Conservation (phyloP, 2,329 filamentous ascomycete species). For the Alternaria sp. region DNA sequence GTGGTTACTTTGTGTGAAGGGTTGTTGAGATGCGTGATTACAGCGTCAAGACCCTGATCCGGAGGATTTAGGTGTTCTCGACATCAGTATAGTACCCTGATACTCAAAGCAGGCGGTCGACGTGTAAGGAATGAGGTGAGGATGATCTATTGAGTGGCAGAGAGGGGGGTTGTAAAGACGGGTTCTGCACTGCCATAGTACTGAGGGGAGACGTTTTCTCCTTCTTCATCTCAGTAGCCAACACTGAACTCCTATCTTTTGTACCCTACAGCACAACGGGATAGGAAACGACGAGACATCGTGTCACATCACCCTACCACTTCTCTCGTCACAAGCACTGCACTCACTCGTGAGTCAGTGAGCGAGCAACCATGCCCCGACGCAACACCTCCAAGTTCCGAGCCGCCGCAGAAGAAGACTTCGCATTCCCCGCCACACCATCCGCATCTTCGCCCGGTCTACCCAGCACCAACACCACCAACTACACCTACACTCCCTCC, state of each 20-base stretch:
- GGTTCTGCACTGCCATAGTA: fast-evolving
- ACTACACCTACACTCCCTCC: neutral
- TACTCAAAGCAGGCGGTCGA: neutral
- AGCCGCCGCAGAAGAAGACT: neutral
- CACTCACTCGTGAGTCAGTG: neutral
- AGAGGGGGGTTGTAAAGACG: neutral
- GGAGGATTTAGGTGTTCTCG: neutral
- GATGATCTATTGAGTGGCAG: neutral
- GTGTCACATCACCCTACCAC: neutral
- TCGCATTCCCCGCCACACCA: neutral
- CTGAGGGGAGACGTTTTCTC: neutral
- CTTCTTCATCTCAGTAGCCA: neutral
- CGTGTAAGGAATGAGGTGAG: neutral
- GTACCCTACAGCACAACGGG: no score
- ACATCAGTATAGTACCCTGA: neutral
- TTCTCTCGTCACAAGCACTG: neutral
- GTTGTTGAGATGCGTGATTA: neutral
- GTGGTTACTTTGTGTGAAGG: no score
- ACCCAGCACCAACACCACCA: neutral
- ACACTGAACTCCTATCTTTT: no score
- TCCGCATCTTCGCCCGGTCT: neutral
- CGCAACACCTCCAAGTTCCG: neutral
- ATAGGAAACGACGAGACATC: neutral
- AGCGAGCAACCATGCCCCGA: neutral
- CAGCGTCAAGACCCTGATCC: neutral